Evolutionary conservation across 2,329 filamentous ascomycete species (phyloP).

Genomic region (Talaromyces sp.): DNA sequence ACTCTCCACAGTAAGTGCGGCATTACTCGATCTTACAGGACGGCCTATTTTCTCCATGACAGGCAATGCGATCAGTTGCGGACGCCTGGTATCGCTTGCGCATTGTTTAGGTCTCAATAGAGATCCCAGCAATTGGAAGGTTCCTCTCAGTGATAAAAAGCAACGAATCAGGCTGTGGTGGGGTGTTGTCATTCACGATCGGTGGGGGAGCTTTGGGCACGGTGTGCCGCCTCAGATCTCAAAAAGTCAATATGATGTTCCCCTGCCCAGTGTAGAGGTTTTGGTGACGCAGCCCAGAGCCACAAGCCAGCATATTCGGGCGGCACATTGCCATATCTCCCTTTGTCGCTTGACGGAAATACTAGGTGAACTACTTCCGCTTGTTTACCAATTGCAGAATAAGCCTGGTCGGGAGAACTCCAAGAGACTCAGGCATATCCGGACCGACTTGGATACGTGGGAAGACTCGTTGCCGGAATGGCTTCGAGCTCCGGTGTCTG

Average conservation of each 20-base stretch:
- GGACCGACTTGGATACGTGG: slow-evolving; percentile 44
- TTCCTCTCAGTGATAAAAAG: slow-evolving; percentile 48
- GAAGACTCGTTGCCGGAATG: slow-evolving; percentile 43
- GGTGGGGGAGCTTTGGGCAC: slow-evolving; percentile 54
- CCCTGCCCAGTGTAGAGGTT: slow-evolving; percentile 45
- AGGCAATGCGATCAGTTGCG: slow-evolving; percentile 52
- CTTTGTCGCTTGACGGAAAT: slow-evolving; percentile 49
- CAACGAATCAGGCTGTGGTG: slow-evolving; percentile 52
- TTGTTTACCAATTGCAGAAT: slow-evolving; percentile 43
- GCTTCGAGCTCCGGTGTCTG: slow-evolving; percentile 32
- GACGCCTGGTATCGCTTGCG: slow-evolving; percentile 50
- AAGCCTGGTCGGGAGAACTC: slow-evolving; percentile 41
- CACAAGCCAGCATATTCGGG: slow-evolving; percentile 39
- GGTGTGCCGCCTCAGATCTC: slow-evolving; percentile 51
- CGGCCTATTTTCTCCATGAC: slow-evolving; percentile 57
- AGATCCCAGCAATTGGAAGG: slow-evolving; percentile 50
- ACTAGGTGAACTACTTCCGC: slow-evolving; percentile 41
- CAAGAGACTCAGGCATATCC: slow-evolving; percentile 42
- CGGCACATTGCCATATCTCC: slow-evolving; percentile 49
- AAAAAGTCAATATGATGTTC: slow-evolving; percentile 53
- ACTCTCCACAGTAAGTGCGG: slow-evolving; percentile 54
- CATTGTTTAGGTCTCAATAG: slow-evolving; percentile 54
- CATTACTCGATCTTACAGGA: slow-evolving; percentile 56
- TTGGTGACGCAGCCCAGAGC: slow-evolving; percentile 32
- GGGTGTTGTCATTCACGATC: slow-evolving; percentile 54